Percentiles rank a stretch among this genome's conserved stretches.
Conservation (phyloP, 108 stramenopile species). For the Ochromonas danica region DNA sequence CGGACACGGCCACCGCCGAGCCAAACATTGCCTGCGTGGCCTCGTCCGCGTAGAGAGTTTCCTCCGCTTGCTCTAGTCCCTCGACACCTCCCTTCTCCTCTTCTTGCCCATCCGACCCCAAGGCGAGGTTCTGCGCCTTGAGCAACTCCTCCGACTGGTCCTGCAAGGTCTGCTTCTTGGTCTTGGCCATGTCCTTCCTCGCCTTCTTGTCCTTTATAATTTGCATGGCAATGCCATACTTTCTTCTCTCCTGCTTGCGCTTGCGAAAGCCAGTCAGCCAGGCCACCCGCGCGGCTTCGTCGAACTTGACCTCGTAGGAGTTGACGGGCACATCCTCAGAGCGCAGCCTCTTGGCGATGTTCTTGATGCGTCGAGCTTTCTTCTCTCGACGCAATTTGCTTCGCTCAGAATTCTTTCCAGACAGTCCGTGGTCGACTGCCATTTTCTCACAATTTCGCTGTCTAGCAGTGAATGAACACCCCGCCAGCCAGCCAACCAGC, state of each 20-base stretch:
- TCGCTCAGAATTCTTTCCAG: not conserved
- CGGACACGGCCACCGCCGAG: not conserved
- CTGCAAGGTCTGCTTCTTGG: not conserved
- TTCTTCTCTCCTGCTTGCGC: conserved; percentile 19
- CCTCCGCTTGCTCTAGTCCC: not conserved
- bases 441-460: no score
- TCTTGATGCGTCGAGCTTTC: not conserved
- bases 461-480: no score
- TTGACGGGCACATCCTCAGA: not conserved
- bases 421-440: conserved; percentile 29
- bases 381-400: conserved; percentile 4
- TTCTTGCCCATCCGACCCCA: not conserved
- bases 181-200: not conserved
- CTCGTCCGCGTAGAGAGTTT: not conserved
- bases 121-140: not conserved
- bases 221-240: conserved; percentile 27
- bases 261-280: conserved; percentile 27
- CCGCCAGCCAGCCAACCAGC: no score
- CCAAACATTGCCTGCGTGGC: conserved; percentile 25
- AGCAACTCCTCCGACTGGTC: not conserved
- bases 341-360: not conserved
- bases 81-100: not conserved
- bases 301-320: not conserved
- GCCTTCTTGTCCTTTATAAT: not conserved
- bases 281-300: not conserved